These are phyloP conservation scores for Hypoxylon sp. DNA, from an alignment of 2,329 filamentous ascomycete genomes.

Conservation along the genomic window DNA sequence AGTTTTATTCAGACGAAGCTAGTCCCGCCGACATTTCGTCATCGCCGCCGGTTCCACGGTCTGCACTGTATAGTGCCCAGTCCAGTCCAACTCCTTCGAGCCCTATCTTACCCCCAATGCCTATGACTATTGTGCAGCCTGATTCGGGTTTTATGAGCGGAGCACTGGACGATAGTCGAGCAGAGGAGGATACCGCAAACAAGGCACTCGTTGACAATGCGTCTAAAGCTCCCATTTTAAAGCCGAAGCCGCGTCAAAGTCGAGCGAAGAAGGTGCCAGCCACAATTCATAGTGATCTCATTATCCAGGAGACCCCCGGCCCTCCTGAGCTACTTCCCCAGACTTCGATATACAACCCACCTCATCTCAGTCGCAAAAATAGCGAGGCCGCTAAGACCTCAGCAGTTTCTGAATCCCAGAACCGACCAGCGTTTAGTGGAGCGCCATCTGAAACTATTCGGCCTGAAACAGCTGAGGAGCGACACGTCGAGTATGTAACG, in stretches of 20 bases:
- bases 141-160: constrained; percentile 92
- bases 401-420: constrained; percentile 29
- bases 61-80: constrained; percentile 65
- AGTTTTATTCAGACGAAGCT: constrained; percentile 67
- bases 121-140: constrained; percentile 70
- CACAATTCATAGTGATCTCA: constrained; percentile 51
- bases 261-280: constrained; percentile 52
- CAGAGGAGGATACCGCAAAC: constrained; percentile 73
- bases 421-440: constrained; percentile 2
- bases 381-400: constrained; percentile 40
- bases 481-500: constrained; percentile 28
- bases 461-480: constrained; percentile 27
- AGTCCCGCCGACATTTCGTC: constrained; percentile 90
- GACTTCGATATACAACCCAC: constrained; percentile 61
- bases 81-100: constrained; percentile 82
- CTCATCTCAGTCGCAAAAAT: constrained; percentile 40
- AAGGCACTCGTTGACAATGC: constrained; percentile 59
- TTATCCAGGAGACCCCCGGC: constrained; percentile 62
- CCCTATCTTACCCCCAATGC: constrained; percentile 78
- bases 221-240: constrained; percentile 49
- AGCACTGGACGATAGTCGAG: constrained; percentile 71
- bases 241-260: constrained; percentile 56
- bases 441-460: constrained; percentile 18
- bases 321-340: constrained; percentile 61
- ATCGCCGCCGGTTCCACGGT: constrained; percentile 85